A percentile compares a stretch with the other conserved stretches of the same genome.
These are phyloP conservation scores for Cruciata laevipes DNA, from an alignment of 257 asterid species.

Conservation along the genomic window DNA sequence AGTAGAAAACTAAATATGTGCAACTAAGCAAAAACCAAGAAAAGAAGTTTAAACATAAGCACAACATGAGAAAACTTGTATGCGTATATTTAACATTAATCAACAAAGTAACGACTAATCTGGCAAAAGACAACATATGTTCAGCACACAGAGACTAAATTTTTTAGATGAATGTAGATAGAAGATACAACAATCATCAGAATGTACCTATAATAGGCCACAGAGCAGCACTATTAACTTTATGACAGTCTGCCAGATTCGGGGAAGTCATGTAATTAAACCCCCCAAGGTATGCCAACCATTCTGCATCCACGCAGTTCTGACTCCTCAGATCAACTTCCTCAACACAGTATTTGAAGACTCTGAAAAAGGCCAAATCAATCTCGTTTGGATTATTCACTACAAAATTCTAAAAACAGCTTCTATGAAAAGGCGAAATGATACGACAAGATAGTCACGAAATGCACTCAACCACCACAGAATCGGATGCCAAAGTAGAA, in stretches of 20 bases:
- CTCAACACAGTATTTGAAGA: conserved; percentile 66
- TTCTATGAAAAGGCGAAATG: too few relatives aligned
- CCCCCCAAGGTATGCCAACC: conserved; percentile 96
- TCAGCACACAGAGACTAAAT: neutral
- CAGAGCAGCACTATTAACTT: conserved; percentile 66
- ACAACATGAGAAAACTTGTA: neutral
- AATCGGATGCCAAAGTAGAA: too few relatives aligned
- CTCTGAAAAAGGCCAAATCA: conserved; percentile 44
- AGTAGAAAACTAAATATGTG: neutral
- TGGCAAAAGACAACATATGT: too few relatives aligned
- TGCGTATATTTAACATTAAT: too few relatives aligned
- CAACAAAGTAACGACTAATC: too few relatives aligned
- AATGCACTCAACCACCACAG: too few relatives aligned
- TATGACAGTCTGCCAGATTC: conserved; percentile 70
- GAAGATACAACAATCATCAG: neutral
- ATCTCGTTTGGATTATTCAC: neutral
- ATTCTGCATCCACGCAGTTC: conserved; percentile 77
- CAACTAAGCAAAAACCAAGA: neutral
- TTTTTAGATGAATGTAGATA: neutral
- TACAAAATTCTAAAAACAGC: neutral
- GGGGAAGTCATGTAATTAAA: conserved; percentile 55
- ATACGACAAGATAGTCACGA: too few relatives aligned
- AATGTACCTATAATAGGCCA: conserved; percentile 70
- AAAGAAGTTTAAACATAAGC: neutral
- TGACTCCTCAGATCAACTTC: conserved; percentile 61